Evolutionary conservation across 805 yeast species (phyloP).

Genomic region (Lachancea quebecensis): DNA sequence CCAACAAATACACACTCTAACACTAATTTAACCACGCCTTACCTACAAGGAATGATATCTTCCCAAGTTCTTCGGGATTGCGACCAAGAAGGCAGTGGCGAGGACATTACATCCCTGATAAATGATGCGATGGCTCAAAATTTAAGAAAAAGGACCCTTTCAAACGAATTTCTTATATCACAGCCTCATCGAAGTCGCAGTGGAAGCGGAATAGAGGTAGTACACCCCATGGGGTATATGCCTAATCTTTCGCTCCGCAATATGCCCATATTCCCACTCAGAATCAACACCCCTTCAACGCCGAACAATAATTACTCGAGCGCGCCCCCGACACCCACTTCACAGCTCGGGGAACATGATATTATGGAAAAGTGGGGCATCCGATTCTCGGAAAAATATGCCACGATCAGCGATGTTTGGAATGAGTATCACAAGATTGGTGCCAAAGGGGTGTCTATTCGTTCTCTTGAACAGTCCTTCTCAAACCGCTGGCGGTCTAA

Average conservation of each 20-base stretch:
- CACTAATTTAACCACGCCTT: slow-evolving; percentile 1
- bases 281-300: slow-evolving; percentile 4
- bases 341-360: slow-evolving; percentile 9
- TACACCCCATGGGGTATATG: neutral
- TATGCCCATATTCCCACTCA: slow-evolving; percentile 1
- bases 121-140: slow-evolving; percentile 8
- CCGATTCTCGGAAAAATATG: slow-evolving; percentile 11
- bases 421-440: slow-evolving; percentile 12
- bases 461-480: slow-evolving; percentile 8
- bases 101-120: slow-evolving; percentile 5
- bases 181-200: slow-evolving; percentile 3
- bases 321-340: slow-evolving; percentile 3
- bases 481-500: slow-evolving; percentile 14
- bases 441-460: slow-evolving; percentile 10
- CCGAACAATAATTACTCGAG: slow-evolving; percentile 1
- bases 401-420: slow-evolving; percentile 13
- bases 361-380: slow-evolving; percentile 12
- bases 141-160: slow-evolving; percentile 5
- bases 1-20: neutral
- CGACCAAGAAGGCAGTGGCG: slow-evolving; percentile 3
- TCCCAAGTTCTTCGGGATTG: slow-evolving; percentile 1
- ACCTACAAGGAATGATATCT: slow-evolving; percentile 1
- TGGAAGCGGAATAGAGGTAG: neutral
- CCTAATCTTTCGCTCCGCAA: neutral
- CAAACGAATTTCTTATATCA: slow-evolving; percentile 6